Evolutionary conservation across 306 rosid species (phyloP).

Genomic region (Gleditsia sinensis): DNA sequence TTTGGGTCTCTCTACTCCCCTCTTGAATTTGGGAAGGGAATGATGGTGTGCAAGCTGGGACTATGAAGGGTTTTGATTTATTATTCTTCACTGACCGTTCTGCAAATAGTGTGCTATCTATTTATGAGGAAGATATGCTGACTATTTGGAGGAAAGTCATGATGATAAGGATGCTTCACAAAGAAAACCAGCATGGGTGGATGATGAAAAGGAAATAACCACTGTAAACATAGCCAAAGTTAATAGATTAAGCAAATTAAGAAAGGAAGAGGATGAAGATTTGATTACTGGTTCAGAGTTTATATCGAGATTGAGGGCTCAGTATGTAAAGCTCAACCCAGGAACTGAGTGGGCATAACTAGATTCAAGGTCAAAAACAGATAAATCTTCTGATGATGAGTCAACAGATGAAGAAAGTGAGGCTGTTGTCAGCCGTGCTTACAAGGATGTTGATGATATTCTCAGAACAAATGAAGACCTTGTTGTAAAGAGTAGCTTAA

Average conservation of each 20-base stretch:
- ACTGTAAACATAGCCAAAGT: conserved; percentile 62
- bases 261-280: conserved; percentile 72
- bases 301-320: conserved; percentile 87
- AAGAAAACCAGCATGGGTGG: conserved; percentile 81
- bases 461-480: conserved; percentile 76
- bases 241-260: conserved; percentile 76
- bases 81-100: conserved; percentile 70
- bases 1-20: conserved; percentile 76
- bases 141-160: conserved; percentile 33
- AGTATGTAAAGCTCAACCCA: conserved; percentile 74
- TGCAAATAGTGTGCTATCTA: conserved; percentile 46
- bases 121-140: conserved; percentile 45
- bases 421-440: conserved; percentile 47
- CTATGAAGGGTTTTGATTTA: conserved; percentile 42
- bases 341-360: conserved; percentile 76
- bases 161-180: conserved; percentile 37
- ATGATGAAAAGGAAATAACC: conserved; percentile 75
- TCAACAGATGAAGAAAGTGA: conserved; percentile 63
- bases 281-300: conserved; percentile 70
- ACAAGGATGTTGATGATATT: conserved; percentile 60
- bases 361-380: conserved; percentile 39
- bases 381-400: conserved; percentile 54
- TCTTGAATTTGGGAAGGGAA: conserved; percentile 58
- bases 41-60: conserved; percentile 32
- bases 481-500: conserved; percentile 61